Percentiles rank a stretch among this genome's conserved stretches.
Evolutionary conservation across 2,329 filamentous ascomycete genomes (phyloP).

Genomic region (Dichotomopilus funicola): DNA sequence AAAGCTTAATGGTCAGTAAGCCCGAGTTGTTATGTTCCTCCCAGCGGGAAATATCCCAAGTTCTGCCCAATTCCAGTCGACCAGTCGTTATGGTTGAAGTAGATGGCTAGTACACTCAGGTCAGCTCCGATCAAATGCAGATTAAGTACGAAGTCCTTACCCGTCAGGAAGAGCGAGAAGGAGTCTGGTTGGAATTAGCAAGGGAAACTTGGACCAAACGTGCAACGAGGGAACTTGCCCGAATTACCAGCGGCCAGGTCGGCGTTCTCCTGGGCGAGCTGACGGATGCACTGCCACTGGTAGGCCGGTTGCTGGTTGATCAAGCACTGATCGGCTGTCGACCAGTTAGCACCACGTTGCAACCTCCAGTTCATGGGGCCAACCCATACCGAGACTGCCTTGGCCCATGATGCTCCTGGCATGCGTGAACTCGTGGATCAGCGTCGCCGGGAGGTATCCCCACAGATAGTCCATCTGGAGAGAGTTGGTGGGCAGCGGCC

Average conservation of each 20-base stretch:
- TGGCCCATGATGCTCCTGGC: not conserved
- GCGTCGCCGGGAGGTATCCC: not conserved
- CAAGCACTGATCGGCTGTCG: not conserved
- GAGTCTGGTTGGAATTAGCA: not conserved
- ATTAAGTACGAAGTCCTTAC: not conserved
- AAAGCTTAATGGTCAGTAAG: not conserved
- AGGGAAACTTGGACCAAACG: not conserved
- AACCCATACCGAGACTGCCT: not conserved
- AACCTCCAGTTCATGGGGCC: not conserved
- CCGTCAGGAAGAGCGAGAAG: constrained; percentile 1
- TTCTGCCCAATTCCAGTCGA: not conserved
- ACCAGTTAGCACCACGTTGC: not conserved
- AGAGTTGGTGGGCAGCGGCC: not conserved
- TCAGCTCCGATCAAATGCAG: not conserved
- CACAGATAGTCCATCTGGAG: not conserved
- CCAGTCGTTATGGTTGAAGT: not conserved
- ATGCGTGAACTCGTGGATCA: constrained; percentile 1
- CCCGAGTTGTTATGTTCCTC: not conserved
- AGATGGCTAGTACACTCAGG: not conserved
- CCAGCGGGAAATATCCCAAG: not conserved
- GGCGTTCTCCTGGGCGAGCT: not conserved
- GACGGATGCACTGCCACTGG: not conserved
- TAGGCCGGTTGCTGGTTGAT: not conserved
- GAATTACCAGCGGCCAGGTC: not conserved
- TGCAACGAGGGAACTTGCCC: not conserved